phyloP scores from a whole-genome alignment of 305 asterid species.

The Fraxinus platypoda region DNA sequence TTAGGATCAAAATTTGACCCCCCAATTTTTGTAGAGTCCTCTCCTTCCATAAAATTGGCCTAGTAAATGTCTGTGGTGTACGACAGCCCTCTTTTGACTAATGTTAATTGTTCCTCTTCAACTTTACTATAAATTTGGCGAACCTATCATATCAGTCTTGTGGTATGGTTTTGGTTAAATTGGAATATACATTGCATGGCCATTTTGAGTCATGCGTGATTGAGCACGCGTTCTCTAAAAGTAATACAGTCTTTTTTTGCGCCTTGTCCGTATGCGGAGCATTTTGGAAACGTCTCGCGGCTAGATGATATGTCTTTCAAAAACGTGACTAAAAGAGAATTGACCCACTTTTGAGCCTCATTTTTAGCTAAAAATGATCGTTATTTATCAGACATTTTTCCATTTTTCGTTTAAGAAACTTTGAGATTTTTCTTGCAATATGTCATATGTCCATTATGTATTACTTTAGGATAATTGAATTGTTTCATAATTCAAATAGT shows the following conservation, averaged over 20 bases:
- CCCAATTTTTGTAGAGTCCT: conserved; percentile 34
- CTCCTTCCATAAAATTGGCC: background rate
- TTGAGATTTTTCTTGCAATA: background rate
- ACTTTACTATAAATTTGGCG: background rate
- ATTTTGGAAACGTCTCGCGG: background rate
- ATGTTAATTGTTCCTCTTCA: background rate
- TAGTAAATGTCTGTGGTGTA: background rate
- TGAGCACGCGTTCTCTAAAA: background rate
- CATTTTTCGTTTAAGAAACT: background rate
- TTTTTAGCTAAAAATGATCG: too few relatives aligned
- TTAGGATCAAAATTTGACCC: conserved; percentile 20
- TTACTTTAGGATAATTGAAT: background rate
- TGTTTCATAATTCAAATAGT: background rate
- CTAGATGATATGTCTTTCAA: too few relatives aligned
- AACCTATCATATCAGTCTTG: background rate
- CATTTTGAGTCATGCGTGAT: background rate
- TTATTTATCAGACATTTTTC: too few relatives aligned
- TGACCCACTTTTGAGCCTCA: background rate
- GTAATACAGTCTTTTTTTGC: too few relatives aligned
- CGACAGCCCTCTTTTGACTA: background rate
- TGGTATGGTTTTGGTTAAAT: background rate
- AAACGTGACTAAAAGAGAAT: too few relatives aligned
- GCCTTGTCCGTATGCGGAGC: background rate
- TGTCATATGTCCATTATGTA: background rate
- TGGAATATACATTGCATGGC: background rate